These are phyloP conservation scores for Puccinia polysora DNA, from an alignment of 1,284 basidiomycete genomes.

Conservation along the genomic window DNA sequence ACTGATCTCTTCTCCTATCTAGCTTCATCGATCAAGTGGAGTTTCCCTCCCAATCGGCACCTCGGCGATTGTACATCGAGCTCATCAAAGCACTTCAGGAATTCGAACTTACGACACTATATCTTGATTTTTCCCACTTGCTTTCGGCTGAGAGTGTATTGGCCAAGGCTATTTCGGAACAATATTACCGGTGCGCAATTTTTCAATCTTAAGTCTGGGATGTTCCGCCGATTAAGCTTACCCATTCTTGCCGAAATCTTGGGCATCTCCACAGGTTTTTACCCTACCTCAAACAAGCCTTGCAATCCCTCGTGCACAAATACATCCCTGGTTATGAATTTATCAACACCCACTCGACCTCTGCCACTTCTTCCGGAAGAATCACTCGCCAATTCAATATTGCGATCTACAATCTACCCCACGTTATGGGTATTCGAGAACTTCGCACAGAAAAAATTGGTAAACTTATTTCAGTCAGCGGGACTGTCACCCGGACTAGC, in stretches of 20 bases:
- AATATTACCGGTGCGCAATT: conserved; percentile 72
- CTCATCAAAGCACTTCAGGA: conserved; percentile 90
- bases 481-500: conserved; percentile 93
- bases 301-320: conserved; percentile 80
- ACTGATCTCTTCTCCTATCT: conserved; percentile 21
- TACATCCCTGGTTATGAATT: conserved; percentile 90
- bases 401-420: conserved; percentile 90
- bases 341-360: conserved; percentile 62
- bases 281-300: conserved; percentile 83
- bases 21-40: conserved; percentile 32
- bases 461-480: conserved; percentile 84
- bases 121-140: conserved; percentile 89
- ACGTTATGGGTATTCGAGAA: conserved; percentile 92
- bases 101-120: conserved; percentile 87
- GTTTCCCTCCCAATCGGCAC: conserved; percentile 66
- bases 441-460: conserved; percentile 88
- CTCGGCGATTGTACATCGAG: conserved; percentile 69
- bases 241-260: conserved; percentile 12
- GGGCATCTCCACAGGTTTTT: conserved; percentile 62
- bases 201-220: not conserved
- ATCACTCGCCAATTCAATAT: conserved; percentile 89
- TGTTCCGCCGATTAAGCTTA: not conserved
- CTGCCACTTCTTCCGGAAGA: conserved; percentile 63
- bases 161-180: conserved; percentile 82
- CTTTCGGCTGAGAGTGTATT: conserved; percentile 84